Evolutionary conservation across 495 filamentous ascomycete species (phyloP), one percentile per base, ranked within the genome.

Genomic region (Daldinia bambusicola): DNA sequence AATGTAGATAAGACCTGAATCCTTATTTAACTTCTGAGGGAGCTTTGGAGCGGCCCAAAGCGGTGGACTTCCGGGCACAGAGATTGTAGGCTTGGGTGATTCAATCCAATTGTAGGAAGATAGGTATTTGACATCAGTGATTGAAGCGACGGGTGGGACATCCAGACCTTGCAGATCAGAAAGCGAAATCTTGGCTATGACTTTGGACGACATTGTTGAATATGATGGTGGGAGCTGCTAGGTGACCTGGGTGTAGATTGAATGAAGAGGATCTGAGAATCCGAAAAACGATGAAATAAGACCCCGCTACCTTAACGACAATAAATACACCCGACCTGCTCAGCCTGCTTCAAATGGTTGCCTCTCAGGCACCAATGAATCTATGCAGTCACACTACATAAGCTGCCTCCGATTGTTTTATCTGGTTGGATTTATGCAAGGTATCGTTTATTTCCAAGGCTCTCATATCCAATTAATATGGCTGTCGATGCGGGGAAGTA

Each of bases 91-190:
- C 10, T 63, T 71, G 4, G 77, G 37, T 9, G 75, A 66, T 57
- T 82, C 77, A 16, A 83, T 76, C 84, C 84, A 87, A 55, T 80
- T 87, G 66, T 87, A 87, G 6, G 84, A 87, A 8, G 84, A 74
- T 37, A 84, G 55, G 30, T 82, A 78, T 53, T 81, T 76, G 34
- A 83, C 74, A 36, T 82, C 67, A 1, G 75, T 79, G 66, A 84
- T 84, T 36, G 48, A 71, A 2, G 69, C 77, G 41, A 20, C n/a
- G 50, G 51, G 12, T 43, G 67, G 59, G 53, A 66, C 55, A 56
- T 30, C 38, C 43, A 70, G 66, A 13, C 50, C 56, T 12, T 43
- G 55, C 34, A 79, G 70, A 69, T 77, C 70, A 53, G 51, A 58
- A 16, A 62, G 76, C 51, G 64, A 63, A 61, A 78, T 53, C 53